Evolutionary conservation across 1,284 basidiomycete genomes (phyloP), one percentile per base, ranked within the genome.

Genomic region (Testicularia cyperi): DNA sequence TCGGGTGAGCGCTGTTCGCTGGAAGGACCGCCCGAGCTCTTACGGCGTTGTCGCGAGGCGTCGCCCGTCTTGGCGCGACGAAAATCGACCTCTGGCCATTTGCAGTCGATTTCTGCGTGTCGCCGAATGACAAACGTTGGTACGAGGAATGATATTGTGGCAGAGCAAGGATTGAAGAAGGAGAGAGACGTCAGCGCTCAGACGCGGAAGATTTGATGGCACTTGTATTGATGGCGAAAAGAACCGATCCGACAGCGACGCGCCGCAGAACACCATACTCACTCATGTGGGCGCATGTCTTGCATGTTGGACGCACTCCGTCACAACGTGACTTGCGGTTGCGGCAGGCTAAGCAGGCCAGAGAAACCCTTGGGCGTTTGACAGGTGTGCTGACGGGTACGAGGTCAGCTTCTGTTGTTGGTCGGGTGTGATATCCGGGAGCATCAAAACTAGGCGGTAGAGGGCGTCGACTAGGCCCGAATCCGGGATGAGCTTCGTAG

Each of bases 301-400:
- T 63, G 60, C 60, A 63, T 6, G 60, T 63, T 5, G 60, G 60
- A 2, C 60, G 48, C 15, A 49, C 44, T 14, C 60, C 60, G 25
- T 63, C 60, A 22, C 60, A 63, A 19, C 60, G 44, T 21, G 60
- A 63, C 37, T 63, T 63, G 38, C 60, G 53, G 24, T 63, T 63
- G 23, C 60, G 60, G 18, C 60, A 63, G 12, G 54, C 53, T 5
- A 63, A 43, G 19, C 60, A 63, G 4, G 60, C 60, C 10, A 63
- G 23, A 2, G 60, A 63, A 4, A 63, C 60, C n/a, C 60, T 44
- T n/a, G 60, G 60, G n/a, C 60, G 44, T 38, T 63, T 63, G 45
- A 57, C 38, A 27, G 53, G 58, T 7, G 57, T 37, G 19, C 28
- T 24, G 7, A 42, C n/a, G 5, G 44, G 12, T 18, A 31, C 10